Percentiles rank a stretch among this genome's conserved stretches.
These are phyloP conservation scores for Chaetomium cochliodes DNA, from an alignment of 495 filamentous ascomycete species.

Conservation along the genomic window DNA sequence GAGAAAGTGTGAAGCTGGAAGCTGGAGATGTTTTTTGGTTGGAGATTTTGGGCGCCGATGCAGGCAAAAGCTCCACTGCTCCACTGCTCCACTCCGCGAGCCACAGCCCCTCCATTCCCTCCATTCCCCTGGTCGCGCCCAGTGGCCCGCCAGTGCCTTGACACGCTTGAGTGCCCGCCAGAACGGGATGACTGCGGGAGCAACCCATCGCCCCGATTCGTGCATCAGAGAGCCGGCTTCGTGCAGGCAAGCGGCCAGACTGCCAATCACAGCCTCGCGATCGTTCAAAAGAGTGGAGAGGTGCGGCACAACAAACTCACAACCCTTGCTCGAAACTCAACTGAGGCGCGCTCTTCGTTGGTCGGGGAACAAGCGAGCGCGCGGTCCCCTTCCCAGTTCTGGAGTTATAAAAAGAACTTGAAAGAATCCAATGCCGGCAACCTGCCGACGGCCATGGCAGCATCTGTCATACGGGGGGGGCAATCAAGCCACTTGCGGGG, in stretches of 20 bases:
- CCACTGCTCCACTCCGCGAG: constrained; percentile 19
- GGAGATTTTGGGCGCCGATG: constrained; percentile 32
- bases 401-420: constrained; percentile 38
- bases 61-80: constrained; percentile 21
- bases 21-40: constrained; percentile 30
- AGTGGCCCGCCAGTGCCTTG: no score
- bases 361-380: constrained; percentile 30
- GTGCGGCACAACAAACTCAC: constrained; percentile 20
- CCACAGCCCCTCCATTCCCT: constrained; percentile 24
- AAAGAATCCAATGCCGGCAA: constrained; percentile 32
- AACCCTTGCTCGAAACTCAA: constrained; percentile 33
- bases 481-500: not conserved
- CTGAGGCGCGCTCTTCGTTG: constrained; percentile 38
- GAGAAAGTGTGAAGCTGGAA: constrained; percentile 18
- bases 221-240: constrained; percentile 24
- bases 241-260: constrained; percentile 11
- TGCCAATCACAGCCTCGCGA: constrained; percentile 19
- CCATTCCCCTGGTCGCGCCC: constrained; percentile 15
- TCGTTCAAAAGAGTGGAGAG: constrained; percentile 13
- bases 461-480: not conserved
- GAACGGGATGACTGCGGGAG: constrained; percentile 25
- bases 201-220: constrained; percentile 29
- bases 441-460: constrained; percentile 12
- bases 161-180: no score
- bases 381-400: constrained; percentile 33